These are phyloP conservation scores for Strigomonas culicis DNA, from an alignment of 208 protist genomes.

Conservation along the genomic window DNA sequence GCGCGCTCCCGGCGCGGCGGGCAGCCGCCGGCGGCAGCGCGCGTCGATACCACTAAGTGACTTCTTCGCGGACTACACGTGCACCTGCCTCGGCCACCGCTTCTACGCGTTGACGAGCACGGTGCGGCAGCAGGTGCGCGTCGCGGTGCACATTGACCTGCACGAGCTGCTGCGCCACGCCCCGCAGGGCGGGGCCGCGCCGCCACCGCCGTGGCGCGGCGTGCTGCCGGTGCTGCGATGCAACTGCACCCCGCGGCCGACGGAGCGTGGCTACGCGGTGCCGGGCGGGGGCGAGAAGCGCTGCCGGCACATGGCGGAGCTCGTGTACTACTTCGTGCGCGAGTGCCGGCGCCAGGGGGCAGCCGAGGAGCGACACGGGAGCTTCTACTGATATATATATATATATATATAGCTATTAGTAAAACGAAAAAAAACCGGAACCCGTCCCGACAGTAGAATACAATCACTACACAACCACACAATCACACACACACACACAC, in stretches of 20 bases:
- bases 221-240: constrained; percentile 9
- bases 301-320: constrained; percentile 11
- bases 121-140: constrained; percentile 1
- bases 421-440: too few relatives aligned
- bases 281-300: background rate
- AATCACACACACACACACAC: too few relatives aligned
- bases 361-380: too few relatives aligned
- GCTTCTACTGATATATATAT: constrained; percentile 5
- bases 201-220: background rate
- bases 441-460: too few relatives aligned
- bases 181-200: background rate
- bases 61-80: too few relatives aligned
- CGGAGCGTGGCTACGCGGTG: background rate
- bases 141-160: constrained; percentile 1
- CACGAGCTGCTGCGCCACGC: background rate
- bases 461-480: too few relatives aligned
- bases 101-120: background rate
- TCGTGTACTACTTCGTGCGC: constrained; percentile 7
- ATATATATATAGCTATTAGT: constrained; percentile 10
- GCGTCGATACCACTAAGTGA: background rate
- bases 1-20: too few relatives aligned
- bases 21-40: background rate
- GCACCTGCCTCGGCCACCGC: constrained; percentile 3
- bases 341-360: too few relatives aligned
- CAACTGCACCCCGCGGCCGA: constrained; percentile 3